A percentile compares a stretch with the other conserved stretches of the same genome.
phyloP scores from a whole-genome alignment of 2,329 filamentous ascomycete species.

The Chrysoporthe austroafricana region DNA sequence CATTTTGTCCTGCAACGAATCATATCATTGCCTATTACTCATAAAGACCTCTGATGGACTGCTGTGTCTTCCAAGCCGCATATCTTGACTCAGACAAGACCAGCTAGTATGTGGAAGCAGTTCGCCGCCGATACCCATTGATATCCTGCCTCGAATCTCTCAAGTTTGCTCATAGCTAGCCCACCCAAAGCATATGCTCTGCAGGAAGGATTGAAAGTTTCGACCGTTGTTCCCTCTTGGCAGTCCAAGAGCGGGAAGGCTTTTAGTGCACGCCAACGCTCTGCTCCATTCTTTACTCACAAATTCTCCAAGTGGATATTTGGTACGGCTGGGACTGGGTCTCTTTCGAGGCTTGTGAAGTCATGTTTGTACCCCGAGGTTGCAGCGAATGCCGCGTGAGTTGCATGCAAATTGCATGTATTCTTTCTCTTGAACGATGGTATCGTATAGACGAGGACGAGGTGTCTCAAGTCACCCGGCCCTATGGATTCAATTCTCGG shows the following conservation, averaged over 20 bases:
- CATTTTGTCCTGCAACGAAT: slow-evolving; percentile 1
- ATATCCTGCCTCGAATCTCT: not conserved
- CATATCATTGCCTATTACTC: not conserved
- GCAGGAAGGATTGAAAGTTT: not conserved
- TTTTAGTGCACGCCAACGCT: not conserved
- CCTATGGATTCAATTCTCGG: not conserved
- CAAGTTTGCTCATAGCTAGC: not conserved
- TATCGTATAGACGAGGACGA: slow-evolving; percentile 2
- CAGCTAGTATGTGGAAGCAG: not conserved
- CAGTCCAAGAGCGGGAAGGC: not conserved
- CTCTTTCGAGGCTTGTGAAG: not conserved
- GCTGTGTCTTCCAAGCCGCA: not conserved
- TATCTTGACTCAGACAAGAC: not conserved
- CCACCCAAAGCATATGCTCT: not conserved
- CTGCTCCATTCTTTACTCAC: not conserved
- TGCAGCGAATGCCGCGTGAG: not conserved
- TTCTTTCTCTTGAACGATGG: not conserved
- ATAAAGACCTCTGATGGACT: not conserved
- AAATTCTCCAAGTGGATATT: not conserved
- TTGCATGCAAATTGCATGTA: not conserved
- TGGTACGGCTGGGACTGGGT: not conserved
- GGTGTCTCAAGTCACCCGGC: not conserved
- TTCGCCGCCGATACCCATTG: not conserved
- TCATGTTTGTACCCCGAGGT: not conserved
- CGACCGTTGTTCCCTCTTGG: not conserved